These are phyloP conservation scores for Moringa oleifera DNA, from an alignment of 345 rosid genomes.

Conservation along the genomic window DNA sequence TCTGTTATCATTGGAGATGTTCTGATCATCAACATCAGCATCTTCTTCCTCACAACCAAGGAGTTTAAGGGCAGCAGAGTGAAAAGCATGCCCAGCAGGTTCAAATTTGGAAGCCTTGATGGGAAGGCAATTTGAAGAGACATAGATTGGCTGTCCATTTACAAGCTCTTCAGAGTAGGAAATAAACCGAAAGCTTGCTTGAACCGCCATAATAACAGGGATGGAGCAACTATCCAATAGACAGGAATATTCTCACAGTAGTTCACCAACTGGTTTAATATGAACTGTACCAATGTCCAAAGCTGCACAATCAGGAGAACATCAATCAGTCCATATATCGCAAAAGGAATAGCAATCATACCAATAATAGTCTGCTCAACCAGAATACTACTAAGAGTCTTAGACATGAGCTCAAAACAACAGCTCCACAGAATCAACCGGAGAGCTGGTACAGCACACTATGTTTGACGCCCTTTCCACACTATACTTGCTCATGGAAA, in stretches of 20 bases:
- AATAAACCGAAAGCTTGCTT: slow-evolving; percentile 40
- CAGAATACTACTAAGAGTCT: too few relatives aligned
- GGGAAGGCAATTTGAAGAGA: slow-evolving; percentile 79
- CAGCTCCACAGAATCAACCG: too few relatives aligned
- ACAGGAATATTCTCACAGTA: background rate
- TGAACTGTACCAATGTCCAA: slow-evolving; percentile 2
- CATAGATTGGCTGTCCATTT: slow-evolving; percentile 62
- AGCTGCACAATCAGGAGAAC: background rate
- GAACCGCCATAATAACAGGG: slow-evolving; percentile 29
- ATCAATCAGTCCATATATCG: background rate
- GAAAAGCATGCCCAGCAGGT: slow-evolving; percentile 94
- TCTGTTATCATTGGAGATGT: slow-evolving; percentile 56
- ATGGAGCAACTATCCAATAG: slow-evolving; percentile 3
- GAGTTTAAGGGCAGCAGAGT: slow-evolving; percentile 77
- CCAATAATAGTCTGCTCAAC: too few relatives aligned
- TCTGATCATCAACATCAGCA: slow-evolving; percentile 42
- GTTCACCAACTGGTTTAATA: background rate
- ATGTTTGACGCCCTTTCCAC: too few relatives aligned
- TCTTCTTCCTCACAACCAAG: slow-evolving; percentile 63
- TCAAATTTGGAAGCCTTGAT: slow-evolving; percentile 70
- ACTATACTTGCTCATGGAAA: too few relatives aligned
- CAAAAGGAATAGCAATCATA: too few relatives aligned
- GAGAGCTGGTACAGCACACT: too few relatives aligned
- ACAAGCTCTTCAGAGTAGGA: slow-evolving; percentile 73
- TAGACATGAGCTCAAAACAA: too few relatives aligned